phyloP scores from a whole-genome alignment of 2,329 filamentous ascomycete genomes.

The Cadophora malorum region DNA sequence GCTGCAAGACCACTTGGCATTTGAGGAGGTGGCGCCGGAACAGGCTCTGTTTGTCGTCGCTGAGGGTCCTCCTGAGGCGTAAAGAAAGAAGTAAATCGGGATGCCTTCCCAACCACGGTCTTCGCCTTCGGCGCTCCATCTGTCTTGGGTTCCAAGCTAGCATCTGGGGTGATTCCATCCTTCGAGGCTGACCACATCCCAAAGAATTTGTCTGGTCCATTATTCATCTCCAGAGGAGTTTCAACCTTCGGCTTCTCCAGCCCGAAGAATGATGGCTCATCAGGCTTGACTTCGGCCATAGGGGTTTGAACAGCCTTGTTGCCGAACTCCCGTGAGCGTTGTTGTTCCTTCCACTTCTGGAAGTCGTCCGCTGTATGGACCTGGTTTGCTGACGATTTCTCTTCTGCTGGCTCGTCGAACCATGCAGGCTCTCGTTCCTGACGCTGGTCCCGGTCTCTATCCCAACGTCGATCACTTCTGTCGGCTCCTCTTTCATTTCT shows the following conservation, averaged over 20 bases:
- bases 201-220: slow-evolving; percentile 81
- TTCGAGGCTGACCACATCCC: slow-evolving; percentile 57
- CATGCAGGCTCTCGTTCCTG: slow-evolving; percentile 88
- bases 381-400: slow-evolving; percentile 72
- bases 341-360: slow-evolving; percentile 90
- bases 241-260: slow-evolving; percentile 60
- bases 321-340: slow-evolving; percentile 52
- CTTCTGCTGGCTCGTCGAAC: slow-evolving; percentile 78
- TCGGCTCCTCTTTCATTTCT: slow-evolving; percentile 34
- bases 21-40: slow-evolving; percentile 50
- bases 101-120: slow-evolving; percentile 65
- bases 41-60: slow-evolving; percentile 56
- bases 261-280: slow-evolving; percentile 46
- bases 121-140: slow-evolving; percentile 60
- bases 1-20: slow-evolving; percentile 37
- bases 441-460: slow-evolving; percentile 64
- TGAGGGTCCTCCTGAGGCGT: slow-evolving; percentile 60
- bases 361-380: slow-evolving; percentile 88
- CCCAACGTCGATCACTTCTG: slow-evolving; percentile 39
- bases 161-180: slow-evolving; percentile 53
- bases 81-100: slow-evolving; percentile 86
- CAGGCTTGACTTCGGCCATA: slow-evolving; percentile 48
- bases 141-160: slow-evolving; percentile 50
- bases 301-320: slow-evolving; percentile 41
- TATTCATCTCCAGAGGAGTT: slow-evolving; percentile 63